Percentiles rank a stretch among this genome's conserved stretches.
phyloP scores from a whole-genome alignment of 371 early-diverging fungal genomes.

The Apophysomyces elegans region DNA sequence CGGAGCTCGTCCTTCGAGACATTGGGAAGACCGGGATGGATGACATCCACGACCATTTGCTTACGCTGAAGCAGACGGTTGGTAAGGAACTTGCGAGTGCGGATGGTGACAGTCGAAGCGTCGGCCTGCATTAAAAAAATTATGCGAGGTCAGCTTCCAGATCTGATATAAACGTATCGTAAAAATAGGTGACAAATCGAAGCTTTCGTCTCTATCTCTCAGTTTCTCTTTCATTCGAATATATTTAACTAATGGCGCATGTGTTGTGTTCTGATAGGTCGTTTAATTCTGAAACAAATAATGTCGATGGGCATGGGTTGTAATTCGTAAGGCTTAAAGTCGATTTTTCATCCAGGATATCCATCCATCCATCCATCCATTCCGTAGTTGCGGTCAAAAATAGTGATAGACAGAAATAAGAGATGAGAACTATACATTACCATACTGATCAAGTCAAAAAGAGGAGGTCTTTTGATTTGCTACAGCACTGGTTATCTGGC shows the following conservation, averaged over 20 bases:
- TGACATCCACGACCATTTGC: slow-evolving; percentile 98
- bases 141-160: not conserved
- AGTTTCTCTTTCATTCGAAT: no score
- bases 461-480: slow-evolving; percentile 72
- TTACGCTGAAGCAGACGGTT: slow-evolving; percentile 98
- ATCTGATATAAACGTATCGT: no score
- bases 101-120: slow-evolving; percentile 82
- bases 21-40: slow-evolving; percentile 95
- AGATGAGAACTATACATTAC: slow-evolving; percentile 6
- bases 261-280: no score
- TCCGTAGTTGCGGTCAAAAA: not conserved
- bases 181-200: no score
- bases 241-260: no score
- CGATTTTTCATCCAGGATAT: not conserved
- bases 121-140: slow-evolving; percentile 36
- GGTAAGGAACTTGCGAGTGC: slow-evolving; percentile 98
- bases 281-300: no score
- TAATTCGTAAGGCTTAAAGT: not conserved
- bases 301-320: not conserved
- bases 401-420: not conserved
- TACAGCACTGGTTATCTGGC: slow-evolving; percentile 97
- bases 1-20: slow-evolving; percentile 92
- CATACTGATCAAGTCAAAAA: slow-evolving; percentile 21
- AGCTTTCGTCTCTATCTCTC: no score
- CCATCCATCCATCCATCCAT: slow-evolving; percentile 25